A percentile compares a stretch with the other conserved stretches of the same genome.
Evolutionary conservation across 306 rosid genomes (phyloP).

Genomic region (Lathyrus tuberosus): DNA sequence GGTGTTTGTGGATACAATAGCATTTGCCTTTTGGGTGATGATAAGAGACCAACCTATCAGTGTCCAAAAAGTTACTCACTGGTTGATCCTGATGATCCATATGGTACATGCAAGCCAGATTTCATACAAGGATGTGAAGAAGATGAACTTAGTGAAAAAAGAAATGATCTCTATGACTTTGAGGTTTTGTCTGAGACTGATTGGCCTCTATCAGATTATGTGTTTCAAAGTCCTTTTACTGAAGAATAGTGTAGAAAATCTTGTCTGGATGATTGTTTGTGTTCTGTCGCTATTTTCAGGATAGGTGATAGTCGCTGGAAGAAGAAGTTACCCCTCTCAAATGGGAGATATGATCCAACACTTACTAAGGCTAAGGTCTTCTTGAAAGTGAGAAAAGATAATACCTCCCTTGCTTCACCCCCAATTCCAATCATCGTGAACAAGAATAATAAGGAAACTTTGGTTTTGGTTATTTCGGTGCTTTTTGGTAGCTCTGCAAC

Average conservation of each 20-base stretch:
- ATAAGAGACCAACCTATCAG: constrained; percentile 32
- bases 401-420: too few relatives aligned
- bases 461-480: constrained; percentile 39
- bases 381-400: too few relatives aligned
- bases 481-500: constrained; percentile 49
- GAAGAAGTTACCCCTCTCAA: constrained; percentile 55
- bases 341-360: constrained; percentile 38
- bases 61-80: constrained; percentile 50
- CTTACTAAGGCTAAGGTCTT: too few relatives aligned
- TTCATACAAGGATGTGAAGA: constrained; percentile 43
- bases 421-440: too few relatives aligned
- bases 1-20: constrained; percentile 53
- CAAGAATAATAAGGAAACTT: constrained; percentile 32
- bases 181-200: constrained; percentile 22
- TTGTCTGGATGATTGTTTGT: constrained; percentile 58
- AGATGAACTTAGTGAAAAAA: constrained; percentile 24
- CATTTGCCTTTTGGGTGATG: constrained; percentile 9
- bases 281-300: constrained; percentile 45
- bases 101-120: constrained; percentile 50
- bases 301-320: constrained; percentile 45
- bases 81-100: constrained; percentile 36
- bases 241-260: constrained; percentile 43
- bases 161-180: constrained; percentile 26
- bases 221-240: background rate
- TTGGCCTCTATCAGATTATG: constrained; percentile 47